These are phyloP conservation scores for Phytophthora cactorum DNA, from an alignment of 352 stramenopile genomes.

Conservation along the genomic window DNA sequence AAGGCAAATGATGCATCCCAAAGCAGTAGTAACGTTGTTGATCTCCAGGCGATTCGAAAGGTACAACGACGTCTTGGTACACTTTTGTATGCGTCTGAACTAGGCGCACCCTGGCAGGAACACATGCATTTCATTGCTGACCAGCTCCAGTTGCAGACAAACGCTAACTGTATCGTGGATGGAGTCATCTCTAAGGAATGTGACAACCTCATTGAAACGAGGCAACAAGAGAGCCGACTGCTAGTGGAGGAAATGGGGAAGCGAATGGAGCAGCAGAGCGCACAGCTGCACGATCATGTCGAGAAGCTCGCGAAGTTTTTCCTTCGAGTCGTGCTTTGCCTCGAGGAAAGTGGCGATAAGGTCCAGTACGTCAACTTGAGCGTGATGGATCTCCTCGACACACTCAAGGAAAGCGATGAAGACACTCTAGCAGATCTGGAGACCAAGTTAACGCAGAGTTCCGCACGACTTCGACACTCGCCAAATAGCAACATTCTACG, in stretches of 20 bases:
- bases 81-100: constrained; percentile 77
- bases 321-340: constrained; percentile 46
- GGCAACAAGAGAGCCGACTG: constrained; percentile 54
- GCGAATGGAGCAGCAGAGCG: constrained; percentile 62
- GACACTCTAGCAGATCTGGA: constrained; percentile 56
- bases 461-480: constrained; percentile 72
- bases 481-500: constrained; percentile 67
- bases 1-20: constrained; percentile 8
- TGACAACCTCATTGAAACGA: constrained; percentile 48
- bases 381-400: constrained; percentile 75
- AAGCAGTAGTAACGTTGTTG: constrained; percentile 33
- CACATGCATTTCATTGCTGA: constrained; percentile 55
- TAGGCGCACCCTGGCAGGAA: constrained; percentile 54
- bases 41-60: constrained; percentile 83
- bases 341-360: constrained; percentile 64
- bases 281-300: constrained; percentile 55
- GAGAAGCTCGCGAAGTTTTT: constrained; percentile 77
- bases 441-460: constrained; percentile 47
- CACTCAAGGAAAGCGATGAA: constrained; percentile 79
- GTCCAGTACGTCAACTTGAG: constrained; percentile 74
- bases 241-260: constrained; percentile 70
- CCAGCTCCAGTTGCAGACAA: constrained; percentile 64
- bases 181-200: constrained; percentile 56
- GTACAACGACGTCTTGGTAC: constrained; percentile 78
- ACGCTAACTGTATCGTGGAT: constrained; percentile 81